Evolutionary conservation across 768 basidiomycete species (phyloP).

Genomic region (Leccinum pellstonianum): DNA sequence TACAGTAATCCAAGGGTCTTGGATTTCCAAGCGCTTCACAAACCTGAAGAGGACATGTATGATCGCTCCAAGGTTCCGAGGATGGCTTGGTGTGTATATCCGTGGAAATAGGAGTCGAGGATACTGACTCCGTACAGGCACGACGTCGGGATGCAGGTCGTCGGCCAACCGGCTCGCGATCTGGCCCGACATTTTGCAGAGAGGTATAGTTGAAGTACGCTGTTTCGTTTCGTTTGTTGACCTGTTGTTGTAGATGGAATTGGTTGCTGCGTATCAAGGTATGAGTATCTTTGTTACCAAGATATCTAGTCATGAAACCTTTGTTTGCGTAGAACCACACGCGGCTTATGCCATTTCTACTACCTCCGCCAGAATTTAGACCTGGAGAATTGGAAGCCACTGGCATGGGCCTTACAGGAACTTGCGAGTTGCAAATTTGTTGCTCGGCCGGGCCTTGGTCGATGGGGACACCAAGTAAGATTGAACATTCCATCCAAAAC

Average conservation of each 20-base stretch:
- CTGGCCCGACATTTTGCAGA: slow-evolving; percentile 93
- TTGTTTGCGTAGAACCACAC: slow-evolving; percentile 69
- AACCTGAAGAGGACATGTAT: slow-evolving; percentile 94
- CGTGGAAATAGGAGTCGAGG: not conserved
- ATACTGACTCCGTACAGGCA: slow-evolving; percentile 57
- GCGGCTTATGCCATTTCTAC: slow-evolving; percentile 87
- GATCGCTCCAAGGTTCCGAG: slow-evolving; percentile 85
- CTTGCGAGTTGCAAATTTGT: slow-evolving; percentile 96
- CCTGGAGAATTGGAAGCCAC: slow-evolving; percentile 72
- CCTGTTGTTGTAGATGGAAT: slow-evolving; percentile 69
- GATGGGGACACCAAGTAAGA: slow-evolving; percentile 78
- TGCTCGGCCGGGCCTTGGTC: slow-evolving; percentile 97
- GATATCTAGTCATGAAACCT: not conserved
- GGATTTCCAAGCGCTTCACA: slow-evolving; percentile 84
- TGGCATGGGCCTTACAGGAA: slow-evolving; percentile 87
- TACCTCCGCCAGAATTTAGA: slow-evolving; percentile 92
- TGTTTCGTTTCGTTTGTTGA: slow-evolving; percentile 4
- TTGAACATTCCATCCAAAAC: slow-evolving; percentile 92
- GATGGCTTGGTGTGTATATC: slow-evolving; percentile 83
- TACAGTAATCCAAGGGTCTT: slow-evolving; percentile 86
- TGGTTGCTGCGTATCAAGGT: slow-evolving; percentile 91
- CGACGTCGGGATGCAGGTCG: slow-evolving; percentile 93
- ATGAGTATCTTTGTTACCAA: slow-evolving; percentile 13
- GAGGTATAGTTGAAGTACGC: slow-evolving; percentile 46
- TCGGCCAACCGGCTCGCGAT: slow-evolving; percentile 95